These are phyloP conservation scores for Taphrina betulina DNA, from an alignment of 1,139 yeast species.

Conservation along the genomic window DNA sequence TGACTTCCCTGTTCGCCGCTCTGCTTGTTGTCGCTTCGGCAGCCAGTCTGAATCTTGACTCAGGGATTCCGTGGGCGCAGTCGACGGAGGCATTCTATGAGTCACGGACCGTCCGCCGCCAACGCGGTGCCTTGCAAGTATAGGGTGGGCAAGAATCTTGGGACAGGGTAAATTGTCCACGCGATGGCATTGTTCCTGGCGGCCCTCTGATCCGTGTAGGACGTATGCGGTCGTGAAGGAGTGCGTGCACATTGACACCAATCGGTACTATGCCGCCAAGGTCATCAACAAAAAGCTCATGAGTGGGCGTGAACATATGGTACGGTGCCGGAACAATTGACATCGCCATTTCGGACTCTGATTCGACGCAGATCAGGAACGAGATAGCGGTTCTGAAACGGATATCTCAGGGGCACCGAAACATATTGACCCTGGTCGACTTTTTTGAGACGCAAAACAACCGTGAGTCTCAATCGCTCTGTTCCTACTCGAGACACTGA, in stretches of 20 bases:
- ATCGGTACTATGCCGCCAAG: conserved; percentile 48
- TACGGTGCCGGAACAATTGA: too few species aligned
- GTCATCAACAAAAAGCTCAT: conserved; percentile 49
- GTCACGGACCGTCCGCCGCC: too few species aligned
- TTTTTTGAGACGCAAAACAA: conserved; percentile 65
- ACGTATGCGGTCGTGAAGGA: conserved; percentile 40
- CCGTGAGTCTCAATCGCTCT: conserved; percentile 39
- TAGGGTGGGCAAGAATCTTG: conserved; percentile 22
- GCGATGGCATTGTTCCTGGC: background rate
- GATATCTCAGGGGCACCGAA: conserved; percentile 54
- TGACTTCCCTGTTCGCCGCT: too few species aligned
- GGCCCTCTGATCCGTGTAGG: background rate
- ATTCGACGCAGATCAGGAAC: conserved; percentile 51
- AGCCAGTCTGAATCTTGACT: too few species aligned
- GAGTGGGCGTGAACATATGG: conserved; percentile 51
- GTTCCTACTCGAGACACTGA: too few species aligned
- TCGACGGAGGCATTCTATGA: conserved; percentile 11
- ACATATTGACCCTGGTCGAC: conserved; percentile 64
- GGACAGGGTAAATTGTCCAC: conserved; percentile 24
- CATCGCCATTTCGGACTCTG: background rate
- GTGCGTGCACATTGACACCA: conserved; percentile 47
- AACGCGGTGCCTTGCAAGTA: conserved; percentile 13
- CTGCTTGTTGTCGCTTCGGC: too few species aligned
- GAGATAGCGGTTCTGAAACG: conserved; percentile 57
- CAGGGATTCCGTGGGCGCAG: background rate